Conservation (phyloP, 257 asterid species). For the Fraxinus pennsylvanica region DNA sequence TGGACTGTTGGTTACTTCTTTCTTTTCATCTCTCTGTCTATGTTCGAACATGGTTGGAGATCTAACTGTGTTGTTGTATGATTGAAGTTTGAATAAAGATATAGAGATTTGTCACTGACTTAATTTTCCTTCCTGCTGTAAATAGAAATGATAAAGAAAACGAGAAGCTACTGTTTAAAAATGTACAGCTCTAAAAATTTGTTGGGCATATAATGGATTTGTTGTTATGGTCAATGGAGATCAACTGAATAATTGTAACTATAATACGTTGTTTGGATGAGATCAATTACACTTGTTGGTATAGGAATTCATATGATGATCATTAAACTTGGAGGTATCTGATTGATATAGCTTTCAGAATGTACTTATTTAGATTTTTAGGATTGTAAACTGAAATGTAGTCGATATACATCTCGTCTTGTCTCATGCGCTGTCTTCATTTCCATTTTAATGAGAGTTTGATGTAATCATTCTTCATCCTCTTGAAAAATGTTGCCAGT, state of each 20-base stretch:
- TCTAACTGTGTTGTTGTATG: background rate
- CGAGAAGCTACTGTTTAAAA: background rate
- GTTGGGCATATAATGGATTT: background rate
- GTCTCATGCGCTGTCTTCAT: background rate
- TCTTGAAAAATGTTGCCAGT: background rate
- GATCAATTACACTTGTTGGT: background rate
- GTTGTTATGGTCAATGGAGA: background rate
- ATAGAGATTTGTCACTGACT: background rate
- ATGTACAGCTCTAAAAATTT: background rate
- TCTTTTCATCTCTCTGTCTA: background rate
- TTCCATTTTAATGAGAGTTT: constrained; percentile 9
- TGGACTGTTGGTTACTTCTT: constrained; percentile 2
- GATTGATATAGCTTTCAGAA: constrained; percentile 8
- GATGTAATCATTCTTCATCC: constrained; percentile 6
- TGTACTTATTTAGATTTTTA: background rate
- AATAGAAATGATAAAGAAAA: background rate
- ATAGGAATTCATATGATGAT: background rate
- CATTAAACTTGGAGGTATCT: background rate
- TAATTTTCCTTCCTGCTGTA: background rate
- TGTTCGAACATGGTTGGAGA: background rate
- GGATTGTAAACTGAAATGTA: constrained; percentile 4
- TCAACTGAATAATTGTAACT: background rate
- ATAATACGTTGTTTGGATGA: background rate
- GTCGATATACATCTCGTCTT: background rate
- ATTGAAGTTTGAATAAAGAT: background rate